Base-by-base conservation (phyloP, 345 rosid species). In the Trapa bicornis region DNA sequence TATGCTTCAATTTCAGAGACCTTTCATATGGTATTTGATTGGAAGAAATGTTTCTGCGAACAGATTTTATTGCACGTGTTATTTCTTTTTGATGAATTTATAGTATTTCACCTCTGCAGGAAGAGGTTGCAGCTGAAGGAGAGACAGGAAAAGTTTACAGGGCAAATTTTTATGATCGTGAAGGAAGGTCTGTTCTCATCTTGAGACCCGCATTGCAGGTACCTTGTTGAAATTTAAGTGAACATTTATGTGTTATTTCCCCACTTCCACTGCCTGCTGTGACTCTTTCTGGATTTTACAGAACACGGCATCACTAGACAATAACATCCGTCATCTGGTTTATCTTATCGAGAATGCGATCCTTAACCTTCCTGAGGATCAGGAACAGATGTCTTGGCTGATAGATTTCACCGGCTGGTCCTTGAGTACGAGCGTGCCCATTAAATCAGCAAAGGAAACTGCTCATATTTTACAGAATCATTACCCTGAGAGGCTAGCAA, bases 331-430 rank as follows among this genome's bases (percentile, higher is more conserved):
- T 52, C 96, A 93, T 73, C 75, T 90, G 74, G 96, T 90, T 37
- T 90, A 93, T 79, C 83, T 93, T 74, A 72, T 90, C 65, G 96
- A 93, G 84, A 93, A 90, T 81, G 94, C 96, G 14, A 82, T 90
- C 54, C 77, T 90, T 48, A 87, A 88, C 81, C 97, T 93, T 64
- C 92, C 91, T 1, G 98, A 87, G 71, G 84, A 79, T 77, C 96
- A 93, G 80, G 92, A 90, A 67, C 96, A 93, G 75, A 90, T 86
- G 97, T 75, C 89, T 48, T 90, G 97, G 92, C 79, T 93, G 75
- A 90, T 90, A 71, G 98, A 93, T 78, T 93, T 93, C 83, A 87
- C 91, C 1, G 91, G 85, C 0, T 87, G 96, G 98, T 79, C 97
- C 5, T 41, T 90, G 39, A 78, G 79, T 77, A 87, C 78, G 43